phyloP scores from a whole-genome alignment of 2,329 filamentous ascomycete species.

The Stagonosporopsis vannaccii region DNA sequence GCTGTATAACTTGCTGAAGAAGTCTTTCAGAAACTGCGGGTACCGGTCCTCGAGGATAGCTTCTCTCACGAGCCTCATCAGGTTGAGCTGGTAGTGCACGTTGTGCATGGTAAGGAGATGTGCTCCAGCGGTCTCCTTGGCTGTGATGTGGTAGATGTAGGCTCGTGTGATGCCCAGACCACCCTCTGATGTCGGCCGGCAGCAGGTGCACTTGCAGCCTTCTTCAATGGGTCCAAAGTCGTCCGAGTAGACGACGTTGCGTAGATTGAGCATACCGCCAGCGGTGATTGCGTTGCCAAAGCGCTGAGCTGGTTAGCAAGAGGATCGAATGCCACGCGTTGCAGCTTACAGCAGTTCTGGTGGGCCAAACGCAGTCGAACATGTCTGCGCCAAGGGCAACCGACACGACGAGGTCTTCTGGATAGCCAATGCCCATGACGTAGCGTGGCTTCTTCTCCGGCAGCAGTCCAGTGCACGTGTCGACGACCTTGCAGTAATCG shows the following conservation, averaged over 20 bases:
- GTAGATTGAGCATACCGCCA: conserved; percentile 81
- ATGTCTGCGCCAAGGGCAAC: conserved; percentile 96
- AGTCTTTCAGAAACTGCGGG: conserved; percentile 77
- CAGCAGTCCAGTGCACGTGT: conserved; percentile 81
- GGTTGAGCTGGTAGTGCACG: conserved; percentile 85
- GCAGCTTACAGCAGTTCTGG: conserved; percentile 75
- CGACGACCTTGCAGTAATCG: conserved; percentile 90
- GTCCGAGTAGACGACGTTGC: conserved; percentile 74
- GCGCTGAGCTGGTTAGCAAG: conserved; percentile 55
- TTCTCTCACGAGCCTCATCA: conserved; percentile 79
- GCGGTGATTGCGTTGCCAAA: conserved; percentile 94
- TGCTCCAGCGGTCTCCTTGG: conserved; percentile 94
- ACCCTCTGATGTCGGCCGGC: conserved; percentile 69
- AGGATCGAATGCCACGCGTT: background rate
- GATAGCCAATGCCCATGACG: conserved; percentile 98
- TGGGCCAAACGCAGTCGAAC: conserved; percentile 99
- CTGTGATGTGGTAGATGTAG: conserved; percentile 88
- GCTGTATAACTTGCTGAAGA: conserved; percentile 78
- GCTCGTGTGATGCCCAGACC: conserved; percentile 84
- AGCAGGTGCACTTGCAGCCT: conserved; percentile 82
- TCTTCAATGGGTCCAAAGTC: conserved; percentile 87
- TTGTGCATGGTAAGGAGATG: conserved; percentile 91
- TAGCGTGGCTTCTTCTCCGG: conserved; percentile 95
- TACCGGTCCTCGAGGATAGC: conserved; percentile 83
- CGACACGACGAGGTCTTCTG: conserved; percentile 92